Conservation (phyloP, 148 eudicot species). For the Heliamphora exappendiculata region DNA sequence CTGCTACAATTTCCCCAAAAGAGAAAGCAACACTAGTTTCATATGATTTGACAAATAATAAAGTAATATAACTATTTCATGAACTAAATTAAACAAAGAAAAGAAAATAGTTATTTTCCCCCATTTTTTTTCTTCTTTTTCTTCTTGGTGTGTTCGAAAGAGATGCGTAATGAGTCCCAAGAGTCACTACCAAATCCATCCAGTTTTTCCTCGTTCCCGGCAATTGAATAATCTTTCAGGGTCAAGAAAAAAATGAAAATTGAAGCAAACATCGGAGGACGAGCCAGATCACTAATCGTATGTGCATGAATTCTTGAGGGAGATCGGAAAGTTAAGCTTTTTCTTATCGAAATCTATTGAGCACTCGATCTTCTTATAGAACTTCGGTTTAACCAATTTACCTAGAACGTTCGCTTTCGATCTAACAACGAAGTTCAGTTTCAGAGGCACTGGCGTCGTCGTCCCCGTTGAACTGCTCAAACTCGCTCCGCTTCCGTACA, state of each 20-base stretch:
- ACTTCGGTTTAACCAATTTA: slow-evolving; percentile 68
- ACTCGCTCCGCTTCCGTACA: slow-evolving; percentile 76
- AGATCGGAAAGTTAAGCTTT: slow-evolving; percentile 38
- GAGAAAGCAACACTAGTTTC: neutral
- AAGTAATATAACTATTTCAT: neutral
- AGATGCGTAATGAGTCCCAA: neutral
- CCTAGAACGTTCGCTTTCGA: slow-evolving; percentile 81
- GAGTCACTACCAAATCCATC: neutral
- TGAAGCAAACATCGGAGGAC: neutral
- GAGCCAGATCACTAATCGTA: slow-evolving; percentile 26
- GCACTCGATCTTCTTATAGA: slow-evolving; percentile 46
- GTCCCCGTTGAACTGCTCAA: slow-evolving; percentile 54
- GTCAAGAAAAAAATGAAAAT: neutral
- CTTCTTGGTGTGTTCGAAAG: neutral
- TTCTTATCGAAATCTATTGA: slow-evolving; percentile 36
- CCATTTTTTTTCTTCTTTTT: neutral
- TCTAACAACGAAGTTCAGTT: slow-evolving; percentile 42
- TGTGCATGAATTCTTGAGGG: slow-evolving; percentile 56
- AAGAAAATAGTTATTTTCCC: neutral
- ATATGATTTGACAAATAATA: neutral
- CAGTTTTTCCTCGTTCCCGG: neutral
- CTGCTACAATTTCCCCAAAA: neutral
- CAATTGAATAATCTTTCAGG: neutral
- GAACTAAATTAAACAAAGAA: neutral
- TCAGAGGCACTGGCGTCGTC: slow-evolving; percentile 55